Conservation (phyloP, 768 basidiomycete genomes). For the Leccinellum albellum region DNA sequence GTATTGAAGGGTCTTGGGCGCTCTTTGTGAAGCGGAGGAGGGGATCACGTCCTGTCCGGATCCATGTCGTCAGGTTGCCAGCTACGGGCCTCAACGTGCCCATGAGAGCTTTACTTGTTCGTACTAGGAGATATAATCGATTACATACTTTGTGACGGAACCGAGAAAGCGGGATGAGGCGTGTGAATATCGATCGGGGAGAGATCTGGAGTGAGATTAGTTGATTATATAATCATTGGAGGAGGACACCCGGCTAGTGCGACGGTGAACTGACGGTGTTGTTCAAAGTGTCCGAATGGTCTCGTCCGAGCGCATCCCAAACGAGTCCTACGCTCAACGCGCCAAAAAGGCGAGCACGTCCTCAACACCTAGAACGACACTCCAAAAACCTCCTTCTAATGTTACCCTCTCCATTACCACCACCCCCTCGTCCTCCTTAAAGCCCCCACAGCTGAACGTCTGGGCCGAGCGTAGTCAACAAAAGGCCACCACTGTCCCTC, state of each 20-base stretch:
- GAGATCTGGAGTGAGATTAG: slow-evolving; percentile 8
- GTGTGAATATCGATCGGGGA: slow-evolving; percentile 12
- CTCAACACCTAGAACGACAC: not conserved
- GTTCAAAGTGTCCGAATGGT: slow-evolving; percentile 27
- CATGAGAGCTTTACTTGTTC: not conserved
- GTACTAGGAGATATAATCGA: not conserved
- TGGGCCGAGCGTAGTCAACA: slow-evolving; percentile 44
- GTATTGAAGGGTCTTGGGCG: slow-evolving; percentile 47
- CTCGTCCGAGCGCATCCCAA: slow-evolving; percentile 34
- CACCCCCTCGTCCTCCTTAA: slow-evolving; percentile 7
- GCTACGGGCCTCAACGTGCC: slow-evolving; percentile 38
- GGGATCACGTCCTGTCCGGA: slow-evolving; percentile 16
- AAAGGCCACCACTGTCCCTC: slow-evolving; percentile 26
- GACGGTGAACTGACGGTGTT: slow-evolving; percentile 22
- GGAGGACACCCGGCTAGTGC: slow-evolving; percentile 17
- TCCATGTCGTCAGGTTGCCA: slow-evolving; percentile 10
- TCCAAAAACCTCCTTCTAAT: not conserved
- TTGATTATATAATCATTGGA: slow-evolving; percentile 18
- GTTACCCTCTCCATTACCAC: not conserved
- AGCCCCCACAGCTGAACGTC: slow-evolving; percentile 34
- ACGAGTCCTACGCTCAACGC: slow-evolving; percentile 57
- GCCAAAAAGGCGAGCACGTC: slow-evolving; percentile 41
- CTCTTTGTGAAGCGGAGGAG: slow-evolving; percentile 36
- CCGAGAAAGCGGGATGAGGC: not conserved
- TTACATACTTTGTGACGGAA: not conserved